phyloP scores from a whole-genome alignment of 2,329 filamentous ascomycete species.

The Aureobasidium zeae region DNA sequence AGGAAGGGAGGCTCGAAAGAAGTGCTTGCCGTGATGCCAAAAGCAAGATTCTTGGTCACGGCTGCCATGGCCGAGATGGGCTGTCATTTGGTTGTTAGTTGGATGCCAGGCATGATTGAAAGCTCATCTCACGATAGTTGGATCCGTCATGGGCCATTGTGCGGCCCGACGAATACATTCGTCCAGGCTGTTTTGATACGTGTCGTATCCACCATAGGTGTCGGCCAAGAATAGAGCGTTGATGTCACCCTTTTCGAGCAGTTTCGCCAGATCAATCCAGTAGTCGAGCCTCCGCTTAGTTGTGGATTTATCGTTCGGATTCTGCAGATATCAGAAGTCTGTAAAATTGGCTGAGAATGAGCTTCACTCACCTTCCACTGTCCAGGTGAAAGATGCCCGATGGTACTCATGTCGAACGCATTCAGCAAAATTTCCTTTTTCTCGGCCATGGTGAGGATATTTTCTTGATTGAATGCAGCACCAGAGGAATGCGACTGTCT shows the following conservation, averaged over 20 bases:
- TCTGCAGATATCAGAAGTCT: conserved; percentile 31
- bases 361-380: conserved; percentile 54
- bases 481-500: too few relatives aligned
- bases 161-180: conserved; percentile 53
- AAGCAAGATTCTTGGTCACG: conserved; percentile 54
- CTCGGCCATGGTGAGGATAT: too few relatives aligned
- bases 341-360: background rate
- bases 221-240: conserved; percentile 59
- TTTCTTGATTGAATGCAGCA: too few relatives aligned
- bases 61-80: conserved; percentile 58
- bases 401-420: conserved; percentile 57
- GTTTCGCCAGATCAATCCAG: conserved; percentile 55
- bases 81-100: conserved; percentile 25
- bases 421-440: conserved; percentile 52
- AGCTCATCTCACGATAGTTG: conserved; percentile 42
- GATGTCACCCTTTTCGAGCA: conserved; percentile 53
- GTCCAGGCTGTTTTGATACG: conserved; percentile 50
- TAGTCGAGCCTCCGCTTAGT: conserved; percentile 53
- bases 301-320: conserved; percentile 51
- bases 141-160: conserved; percentile 58
- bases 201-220: conserved; percentile 56
- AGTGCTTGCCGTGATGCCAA: conserved; percentile 55
- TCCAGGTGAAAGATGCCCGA: conserved; percentile 55
- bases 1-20: conserved; percentile 55
- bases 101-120: background rate